These are phyloP conservation scores for Pichia sp. DNA, from an alignment of 1,139 yeast species.

Conservation along the genomic window DNA sequence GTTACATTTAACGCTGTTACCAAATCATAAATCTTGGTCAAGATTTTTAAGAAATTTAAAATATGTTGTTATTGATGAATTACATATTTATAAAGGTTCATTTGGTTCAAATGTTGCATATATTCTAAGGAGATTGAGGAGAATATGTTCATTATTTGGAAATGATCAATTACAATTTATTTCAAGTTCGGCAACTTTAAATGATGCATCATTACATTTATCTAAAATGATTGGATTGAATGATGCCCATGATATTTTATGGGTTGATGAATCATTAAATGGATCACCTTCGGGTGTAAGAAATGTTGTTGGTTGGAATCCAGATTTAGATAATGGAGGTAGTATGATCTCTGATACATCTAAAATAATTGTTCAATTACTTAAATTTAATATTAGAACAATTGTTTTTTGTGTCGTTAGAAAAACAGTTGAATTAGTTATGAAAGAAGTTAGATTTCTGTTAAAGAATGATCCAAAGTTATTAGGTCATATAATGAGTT, in stretches of 20 bases:
- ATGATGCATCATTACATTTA: slow-evolving; percentile 67
- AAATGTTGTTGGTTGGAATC: slow-evolving; percentile 75
- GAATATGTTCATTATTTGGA: slow-evolving; percentile 52
- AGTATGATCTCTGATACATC: slow-evolving; percentile 77
- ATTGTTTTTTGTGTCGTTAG: slow-evolving; percentile 89
- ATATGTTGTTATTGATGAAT: slow-evolving; percentile 80
- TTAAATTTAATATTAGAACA: slow-evolving; percentile 62
- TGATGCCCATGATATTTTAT: slow-evolving; percentile 54
- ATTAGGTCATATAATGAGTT: slow-evolving; percentile 75
- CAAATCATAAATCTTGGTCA: slow-evolving; percentile 68
- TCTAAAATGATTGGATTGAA: slow-evolving; percentile 61
- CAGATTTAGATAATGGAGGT: slow-evolving; percentile 60
- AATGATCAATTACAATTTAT: slow-evolving; percentile 53
- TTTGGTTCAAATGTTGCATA: slow-evolving; percentile 91
- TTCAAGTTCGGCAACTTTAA: slow-evolving; percentile 90
- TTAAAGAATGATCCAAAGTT: slow-evolving; percentile 40
- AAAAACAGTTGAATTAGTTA: slow-evolving; percentile 75
- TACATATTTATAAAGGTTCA: slow-evolving; percentile 83
- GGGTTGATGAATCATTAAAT: slow-evolving; percentile 45
- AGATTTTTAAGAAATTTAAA: slow-evolving; percentile 56
- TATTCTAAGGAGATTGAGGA: slow-evolving; percentile 68
- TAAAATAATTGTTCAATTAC: slow-evolving; percentile 55
- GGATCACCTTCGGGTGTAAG: slow-evolving; percentile 87
- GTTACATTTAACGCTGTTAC: slow-evolving; percentile 77
- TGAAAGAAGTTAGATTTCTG: slow-evolving; percentile 67